These are phyloP conservation scores for Drechmeria coniospora DNA, from an alignment of 2,329 filamentous ascomycete genomes.

Conservation along the genomic window DNA sequence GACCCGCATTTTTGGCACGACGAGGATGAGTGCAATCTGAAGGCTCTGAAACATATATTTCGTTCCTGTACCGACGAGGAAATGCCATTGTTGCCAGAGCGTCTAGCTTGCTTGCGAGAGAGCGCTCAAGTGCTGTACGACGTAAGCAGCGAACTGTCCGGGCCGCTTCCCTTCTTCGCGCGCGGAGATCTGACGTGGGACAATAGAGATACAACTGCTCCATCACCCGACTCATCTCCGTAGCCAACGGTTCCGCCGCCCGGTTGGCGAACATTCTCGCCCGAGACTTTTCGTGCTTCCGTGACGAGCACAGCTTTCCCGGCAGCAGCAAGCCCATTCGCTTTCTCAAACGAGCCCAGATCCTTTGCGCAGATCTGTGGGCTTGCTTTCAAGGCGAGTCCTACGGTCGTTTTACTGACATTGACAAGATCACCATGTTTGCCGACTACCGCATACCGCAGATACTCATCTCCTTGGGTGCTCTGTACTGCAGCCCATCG, in stretches of 20 bases:
- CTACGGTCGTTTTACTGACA: slow-evolving; percentile 74
- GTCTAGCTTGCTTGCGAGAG: slow-evolving; percentile 66
- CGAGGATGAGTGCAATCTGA: slow-evolving; percentile 59
- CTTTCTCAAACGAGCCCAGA: slow-evolving; percentile 88
- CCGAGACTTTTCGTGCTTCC: slow-evolving; percentile 69
- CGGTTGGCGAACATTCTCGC: slow-evolving; percentile 75
- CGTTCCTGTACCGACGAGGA: slow-evolving; percentile 72
- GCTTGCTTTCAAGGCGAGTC: slow-evolving; percentile 76
- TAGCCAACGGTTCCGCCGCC: slow-evolving; percentile 66
- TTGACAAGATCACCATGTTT: slow-evolving; percentile 96
- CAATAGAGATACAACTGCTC: slow-evolving; percentile 58
- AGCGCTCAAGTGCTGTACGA: slow-evolving; percentile 67
- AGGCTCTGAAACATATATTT: slow-evolving; percentile 63
- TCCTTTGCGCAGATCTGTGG: slow-evolving; percentile 91
- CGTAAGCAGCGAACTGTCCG: slow-evolving; percentile 30
- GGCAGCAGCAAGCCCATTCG: slow-evolving; percentile 54
- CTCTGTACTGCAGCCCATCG: slow-evolving; percentile 69
- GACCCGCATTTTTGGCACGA: slow-evolving; percentile 75
- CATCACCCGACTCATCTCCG: slow-evolving; percentile 56
- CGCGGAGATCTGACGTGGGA: background rate
- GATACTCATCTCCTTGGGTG: slow-evolving; percentile 71
- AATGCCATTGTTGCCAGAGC: slow-evolving; percentile 69
- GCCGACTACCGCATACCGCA: slow-evolving; percentile 95
- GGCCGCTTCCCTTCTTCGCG: background rate
- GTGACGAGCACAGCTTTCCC: slow-evolving; percentile 65